These are phyloP conservation scores for Nitzschia putrida DNA, from an alignment of 108 stramenopile genomes.

Conservation along the genomic window DNA sequence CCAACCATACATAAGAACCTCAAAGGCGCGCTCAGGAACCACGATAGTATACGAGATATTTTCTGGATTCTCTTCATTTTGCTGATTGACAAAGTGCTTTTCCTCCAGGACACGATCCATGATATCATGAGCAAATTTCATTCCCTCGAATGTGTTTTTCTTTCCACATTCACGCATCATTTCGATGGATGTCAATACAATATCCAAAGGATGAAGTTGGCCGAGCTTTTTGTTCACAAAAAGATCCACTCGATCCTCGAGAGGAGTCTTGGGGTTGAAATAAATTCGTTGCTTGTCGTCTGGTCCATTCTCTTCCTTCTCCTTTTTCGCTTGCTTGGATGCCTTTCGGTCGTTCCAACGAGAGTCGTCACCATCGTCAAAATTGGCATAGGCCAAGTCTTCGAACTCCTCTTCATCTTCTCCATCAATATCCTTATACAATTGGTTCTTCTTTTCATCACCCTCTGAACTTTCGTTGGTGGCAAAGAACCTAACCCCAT, in stretches of 20 bases:
- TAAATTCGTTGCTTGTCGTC: slow-evolving; percentile 20
- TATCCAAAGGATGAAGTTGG: slow-evolving; percentile 40
- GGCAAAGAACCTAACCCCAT: too few relatives aligned
- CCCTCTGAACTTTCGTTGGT: background rate
- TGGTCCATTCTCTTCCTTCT: background rate
- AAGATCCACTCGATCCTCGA: slow-evolving; percentile 33
- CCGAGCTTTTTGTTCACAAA: slow-evolving; percentile 39
- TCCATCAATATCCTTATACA: slow-evolving; percentile 19
- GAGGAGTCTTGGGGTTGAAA: slow-evolving; percentile 22
- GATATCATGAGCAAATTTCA: slow-evolving; percentile 49
- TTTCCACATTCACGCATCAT: slow-evolving; percentile 45
- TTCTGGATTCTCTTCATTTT: background rate
- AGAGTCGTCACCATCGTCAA: slow-evolving; percentile 20
- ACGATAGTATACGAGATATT: slow-evolving; percentile 14
- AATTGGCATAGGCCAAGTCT: slow-evolving; percentile 11
- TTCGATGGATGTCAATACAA: slow-evolving; percentile 23
- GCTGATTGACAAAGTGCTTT: slow-evolving; percentile 35
- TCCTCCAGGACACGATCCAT: slow-evolving; percentile 51
- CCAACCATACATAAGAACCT: slow-evolving; percentile 57
- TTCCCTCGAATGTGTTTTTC: slow-evolving; percentile 40
- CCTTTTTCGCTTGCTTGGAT: background rate
- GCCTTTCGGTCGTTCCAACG: background rate
- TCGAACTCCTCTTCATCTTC: slow-evolving; percentile 20
- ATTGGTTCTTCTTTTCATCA: background rate
- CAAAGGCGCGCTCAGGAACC: slow-evolving; percentile 36